Conservation (phyloP, 2,329 filamentous ascomycete species). For the Stemphylium lycopersici region DNA sequence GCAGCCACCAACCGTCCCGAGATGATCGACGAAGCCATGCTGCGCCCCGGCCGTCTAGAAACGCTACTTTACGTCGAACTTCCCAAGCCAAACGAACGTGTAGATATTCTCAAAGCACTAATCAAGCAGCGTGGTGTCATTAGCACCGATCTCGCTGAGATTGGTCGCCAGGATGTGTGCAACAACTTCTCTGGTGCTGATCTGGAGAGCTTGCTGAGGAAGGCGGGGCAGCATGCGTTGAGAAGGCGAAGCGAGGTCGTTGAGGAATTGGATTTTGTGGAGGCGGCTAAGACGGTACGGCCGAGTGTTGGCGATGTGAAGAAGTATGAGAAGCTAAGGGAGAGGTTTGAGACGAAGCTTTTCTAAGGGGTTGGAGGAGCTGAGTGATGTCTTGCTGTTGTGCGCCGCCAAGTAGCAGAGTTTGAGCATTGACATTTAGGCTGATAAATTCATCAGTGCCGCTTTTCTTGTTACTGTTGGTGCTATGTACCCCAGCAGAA, state of each 20-base stretch:
- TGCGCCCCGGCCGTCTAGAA: constrained; percentile 87
- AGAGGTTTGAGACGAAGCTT: constrained; percentile 51
- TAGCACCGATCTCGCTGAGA: constrained; percentile 61
- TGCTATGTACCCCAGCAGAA: too few species aligned
- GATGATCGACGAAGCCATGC: constrained; percentile 95
- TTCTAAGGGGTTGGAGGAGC: too few species aligned
- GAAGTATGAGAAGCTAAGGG: constrained; percentile 62
- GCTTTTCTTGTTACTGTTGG: too few species aligned
- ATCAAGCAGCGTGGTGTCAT: constrained; percentile 57
- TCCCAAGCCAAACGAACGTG: constrained; percentile 77
- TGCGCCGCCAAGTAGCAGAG: too few species aligned
- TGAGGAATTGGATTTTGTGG: constrained; percentile 55
- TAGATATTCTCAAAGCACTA: constrained; percentile 80
- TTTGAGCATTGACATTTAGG: too few species aligned
- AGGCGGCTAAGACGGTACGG: constrained; percentile 51
- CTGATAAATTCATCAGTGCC: too few species aligned
- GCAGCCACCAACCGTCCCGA: constrained; percentile 94
- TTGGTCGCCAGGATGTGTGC: constrained; percentile 71
- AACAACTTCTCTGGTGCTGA: constrained; percentile 77
- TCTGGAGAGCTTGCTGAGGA: constrained; percentile 63
- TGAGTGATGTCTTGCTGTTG: constrained; percentile 9
- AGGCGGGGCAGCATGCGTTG: constrained; percentile 65
- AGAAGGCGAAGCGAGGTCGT: constrained; percentile 55
- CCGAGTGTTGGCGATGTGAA: constrained; percentile 63
- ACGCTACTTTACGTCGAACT: constrained; percentile 89